Percentiles rank a stretch among this genome's conserved stretches.
phyloP scores from a whole-genome alignment of 2,329 filamentous ascomycete genomes.

The Chaetomium strumarium region DNA sequence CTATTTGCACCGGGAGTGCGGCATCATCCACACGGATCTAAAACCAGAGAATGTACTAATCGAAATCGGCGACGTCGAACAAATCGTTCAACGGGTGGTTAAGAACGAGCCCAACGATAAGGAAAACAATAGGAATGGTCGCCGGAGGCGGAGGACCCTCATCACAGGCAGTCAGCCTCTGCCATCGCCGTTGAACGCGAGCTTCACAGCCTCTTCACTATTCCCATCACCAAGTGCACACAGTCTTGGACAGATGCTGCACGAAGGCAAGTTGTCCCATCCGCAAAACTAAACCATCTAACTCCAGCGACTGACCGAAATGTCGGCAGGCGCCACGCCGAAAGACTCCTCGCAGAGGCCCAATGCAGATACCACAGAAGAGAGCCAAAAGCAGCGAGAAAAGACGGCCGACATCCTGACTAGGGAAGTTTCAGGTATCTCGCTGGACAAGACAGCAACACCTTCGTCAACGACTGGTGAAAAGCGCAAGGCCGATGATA shows the following conservation, averaged over 20 bases:
- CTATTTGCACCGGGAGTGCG: slow-evolving; percentile 94
- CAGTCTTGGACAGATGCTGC: slow-evolving; percentile 79
- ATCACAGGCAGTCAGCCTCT: slow-evolving; percentile 97
- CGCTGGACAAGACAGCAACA: slow-evolving; percentile 65
- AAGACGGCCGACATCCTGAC: slow-evolving; percentile 90
- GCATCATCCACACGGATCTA: slow-evolving; percentile 96
- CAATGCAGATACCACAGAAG: slow-evolving; percentile 35
- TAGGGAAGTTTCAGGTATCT: slow-evolving; percentile 90
- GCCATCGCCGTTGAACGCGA: slow-evolving; percentile 88
- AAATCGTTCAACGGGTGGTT: slow-evolving; percentile 94
- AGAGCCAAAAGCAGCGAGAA: slow-evolving; percentile 76
- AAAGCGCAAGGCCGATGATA: slow-evolving; percentile 56
- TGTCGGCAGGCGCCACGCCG: slow-evolving; percentile 30
- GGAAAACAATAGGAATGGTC: slow-evolving; percentile 86
- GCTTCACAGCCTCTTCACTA: slow-evolving; percentile 74
- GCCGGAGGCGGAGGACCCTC: slow-evolving; percentile 81
- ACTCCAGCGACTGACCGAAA: neutral
- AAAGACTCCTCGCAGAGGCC: slow-evolving; percentile 45
- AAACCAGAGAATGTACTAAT: slow-evolving; percentile 98
- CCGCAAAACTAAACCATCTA: too few species aligned
- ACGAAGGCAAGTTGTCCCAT: slow-evolving; percentile 55
- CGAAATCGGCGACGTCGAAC: slow-evolving; percentile 97
- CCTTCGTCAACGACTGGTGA: slow-evolving; percentile 50
- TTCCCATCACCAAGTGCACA: slow-evolving; percentile 59
- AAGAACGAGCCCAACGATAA: slow-evolving; percentile 71